Conservation (phyloP, 1,139 yeast species). For the Hyphopichia burtonii region DNA sequence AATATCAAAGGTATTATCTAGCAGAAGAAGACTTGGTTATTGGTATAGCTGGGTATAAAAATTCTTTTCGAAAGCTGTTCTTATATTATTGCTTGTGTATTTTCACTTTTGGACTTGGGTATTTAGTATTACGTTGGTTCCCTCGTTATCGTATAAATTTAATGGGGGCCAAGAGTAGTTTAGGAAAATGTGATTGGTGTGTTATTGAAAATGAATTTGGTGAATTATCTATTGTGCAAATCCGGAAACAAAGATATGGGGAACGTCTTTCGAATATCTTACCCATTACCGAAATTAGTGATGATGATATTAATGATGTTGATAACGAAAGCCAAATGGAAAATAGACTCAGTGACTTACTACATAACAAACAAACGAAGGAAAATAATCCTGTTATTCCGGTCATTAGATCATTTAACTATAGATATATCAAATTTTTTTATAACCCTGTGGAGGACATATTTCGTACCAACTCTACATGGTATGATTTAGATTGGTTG, state of each 20-base stretch:
- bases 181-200: slow-evolving; percentile 89
- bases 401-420: slow-evolving; percentile 64
- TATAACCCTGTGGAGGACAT: slow-evolving; percentile 87
- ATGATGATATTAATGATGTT: slow-evolving; percentile 18
- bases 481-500: slow-evolving; percentile 82
- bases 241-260: slow-evolving; percentile 61
- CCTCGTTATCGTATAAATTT: slow-evolving; percentile 72
- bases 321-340: slow-evolving; percentile 11
- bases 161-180: slow-evolving; percentile 63
- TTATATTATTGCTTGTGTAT: slow-evolving; percentile 57
- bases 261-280: slow-evolving; percentile 72
- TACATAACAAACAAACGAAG: slow-evolving; percentile 5
- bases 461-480: slow-evolving; percentile 77
- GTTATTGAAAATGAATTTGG: slow-evolving; percentile 94
- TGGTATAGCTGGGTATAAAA: slow-evolving; percentile 86
- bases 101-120: slow-evolving; percentile 67
- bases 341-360: slow-evolving; percentile 1
- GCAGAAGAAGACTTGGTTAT: slow-evolving; percentile 94
- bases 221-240: slow-evolving; percentile 62
- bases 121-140: slow-evolving; percentile 76
- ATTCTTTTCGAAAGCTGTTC: slow-evolving; percentile 45
- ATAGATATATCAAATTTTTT: slow-evolving; percentile 78
- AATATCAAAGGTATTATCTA: slow-evolving; percentile 78
- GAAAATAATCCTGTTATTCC: slow-evolving; percentile 68
- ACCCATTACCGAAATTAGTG: slow-evolving; percentile 21